Base-by-base conservation (phyloP, 1,284 basidiomycete species). In the Trametes polyzona region DNA sequence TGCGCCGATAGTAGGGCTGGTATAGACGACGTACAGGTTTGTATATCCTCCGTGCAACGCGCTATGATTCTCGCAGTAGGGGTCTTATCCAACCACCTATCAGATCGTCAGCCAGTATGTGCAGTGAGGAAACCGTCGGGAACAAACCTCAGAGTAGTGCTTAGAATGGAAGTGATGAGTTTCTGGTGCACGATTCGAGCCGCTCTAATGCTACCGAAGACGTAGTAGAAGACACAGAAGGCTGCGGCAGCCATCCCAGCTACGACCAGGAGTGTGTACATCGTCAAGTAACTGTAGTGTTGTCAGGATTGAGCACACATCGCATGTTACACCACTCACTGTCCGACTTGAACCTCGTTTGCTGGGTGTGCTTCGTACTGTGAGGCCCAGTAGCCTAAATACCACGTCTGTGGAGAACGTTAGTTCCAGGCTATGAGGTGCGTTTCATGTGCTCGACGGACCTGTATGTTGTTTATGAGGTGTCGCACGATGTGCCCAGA, bases 41-140 rank as follows among this genome's bases (percentile, higher is more conserved):
- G 69, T 10, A 85, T 83, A 64, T 86, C 84, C 50, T 83, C 80
- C 1, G 84, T 85, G 67, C 84, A 84, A 33, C 85, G 76, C 42
- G 81, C 73, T 57, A 85, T 79, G 63, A 86, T 79, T 27, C 84
- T 76, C n/a, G 83, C 81, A 0, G 80, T 78, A 0, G 85, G 85
- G 4, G 83, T 85, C n/a, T 73, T 76, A 63, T 87, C 84, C 8
- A 86, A 69, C 78, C 82, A 84, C 29, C 74, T 76, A 11, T 21
- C 27, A 36, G 11, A 3, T 11, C 72, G 35, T 23, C 12, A 75
- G 39, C 42, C 5, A 44, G 16, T 23, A 24, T 19, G 9, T 23
- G 33, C 7, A 2, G 10, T 2, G 10, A 24, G 24, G 6, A 24
- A 7, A 4, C 0, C 14, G 26, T 5, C 9, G 21, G 75, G 16